These are phyloP conservation scores for Mortierella sp. DNA, from an alignment of 371 early-diverging fungal species.

Conservation along the genomic window DNA sequence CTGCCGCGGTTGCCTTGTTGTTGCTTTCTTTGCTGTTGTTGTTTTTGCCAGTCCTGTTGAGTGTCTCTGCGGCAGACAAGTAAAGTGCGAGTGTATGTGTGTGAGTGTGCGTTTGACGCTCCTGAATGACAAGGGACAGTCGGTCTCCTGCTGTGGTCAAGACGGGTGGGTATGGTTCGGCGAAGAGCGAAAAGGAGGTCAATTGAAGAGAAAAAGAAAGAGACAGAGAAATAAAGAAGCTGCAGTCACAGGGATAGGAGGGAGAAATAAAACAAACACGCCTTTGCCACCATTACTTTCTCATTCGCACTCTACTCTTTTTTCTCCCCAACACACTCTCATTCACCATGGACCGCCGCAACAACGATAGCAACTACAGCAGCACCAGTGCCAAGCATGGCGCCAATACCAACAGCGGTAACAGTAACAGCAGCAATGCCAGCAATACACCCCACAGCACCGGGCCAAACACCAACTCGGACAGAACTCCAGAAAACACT, in stretches of 20 bases:
- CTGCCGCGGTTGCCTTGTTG: neutral
- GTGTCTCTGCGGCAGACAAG: neutral
- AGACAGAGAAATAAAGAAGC: neutral
- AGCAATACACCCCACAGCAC: neutral
- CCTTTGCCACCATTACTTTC: neutral
- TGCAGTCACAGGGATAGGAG: neutral
- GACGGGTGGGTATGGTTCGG: neutral
- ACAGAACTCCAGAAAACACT: slow-evolving; percentile 3
- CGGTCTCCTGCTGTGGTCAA: neutral
- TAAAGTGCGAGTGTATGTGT: neutral
- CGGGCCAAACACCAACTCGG: neutral
- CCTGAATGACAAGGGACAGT: neutral
- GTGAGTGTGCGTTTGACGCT: neutral
- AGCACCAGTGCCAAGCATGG: neutral
- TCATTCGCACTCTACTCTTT: neutral
- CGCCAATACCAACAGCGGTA: neutral
- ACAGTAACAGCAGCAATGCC: neutral
- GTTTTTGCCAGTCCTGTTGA: neutral
- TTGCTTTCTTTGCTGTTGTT: neutral
- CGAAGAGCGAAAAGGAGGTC: neutral
- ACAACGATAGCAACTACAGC: neutral
- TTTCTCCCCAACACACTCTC: neutral
- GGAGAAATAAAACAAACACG: neutral
- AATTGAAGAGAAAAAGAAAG: neutral
- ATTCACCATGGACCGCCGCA: slow-evolving; percentile 17